A percentile compares a stretch with the other conserved stretches of the same genome.
phyloP scores from a whole-genome alignment of 202 grass and related monocot genomes.

The Bolboschoenoplectus hybrid region DNA sequence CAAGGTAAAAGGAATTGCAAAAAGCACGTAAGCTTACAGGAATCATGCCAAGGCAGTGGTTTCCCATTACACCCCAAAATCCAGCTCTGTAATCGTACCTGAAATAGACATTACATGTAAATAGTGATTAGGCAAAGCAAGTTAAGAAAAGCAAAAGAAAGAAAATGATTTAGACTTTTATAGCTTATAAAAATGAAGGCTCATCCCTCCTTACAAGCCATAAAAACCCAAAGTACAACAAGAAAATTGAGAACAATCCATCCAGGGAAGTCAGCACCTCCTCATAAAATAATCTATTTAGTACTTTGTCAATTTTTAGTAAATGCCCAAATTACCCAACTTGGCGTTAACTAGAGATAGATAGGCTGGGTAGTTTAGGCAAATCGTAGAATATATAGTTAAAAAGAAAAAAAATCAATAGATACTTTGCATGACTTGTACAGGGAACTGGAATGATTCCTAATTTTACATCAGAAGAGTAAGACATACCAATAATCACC shows the following conservation, averaged over 20 bases:
- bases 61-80: conserved; percentile 85
- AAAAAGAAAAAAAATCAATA: not conserved
- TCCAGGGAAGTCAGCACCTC: not conserved
- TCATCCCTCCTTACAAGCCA: not conserved
- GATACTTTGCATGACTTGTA: not conserved
- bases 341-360: not conserved
- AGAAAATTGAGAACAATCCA: not conserved
- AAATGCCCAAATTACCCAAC: not conserved
- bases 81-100: conserved; percentile 94
- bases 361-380: not conserved
- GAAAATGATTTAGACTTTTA: not conserved
- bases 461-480: not conserved
- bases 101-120: conserved; percentile 31
- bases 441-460: not conserved
- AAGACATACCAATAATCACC: conserved; percentile 85
- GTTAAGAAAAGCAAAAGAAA: not conserved
- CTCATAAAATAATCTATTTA: not conserved
- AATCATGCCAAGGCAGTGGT: conserved; percentile 89
- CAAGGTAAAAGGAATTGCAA: conserved; percentile 19
- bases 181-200: not conserved
- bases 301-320: not conserved
- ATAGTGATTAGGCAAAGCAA: not conserved
- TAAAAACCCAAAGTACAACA: not conserved
- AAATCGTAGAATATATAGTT: not conserved
- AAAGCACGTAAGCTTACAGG: conserved; percentile 59